phyloP scores from a whole-genome alignment of 768 basidiomycete genomes.

The Cubamyces lactineus region DNA sequence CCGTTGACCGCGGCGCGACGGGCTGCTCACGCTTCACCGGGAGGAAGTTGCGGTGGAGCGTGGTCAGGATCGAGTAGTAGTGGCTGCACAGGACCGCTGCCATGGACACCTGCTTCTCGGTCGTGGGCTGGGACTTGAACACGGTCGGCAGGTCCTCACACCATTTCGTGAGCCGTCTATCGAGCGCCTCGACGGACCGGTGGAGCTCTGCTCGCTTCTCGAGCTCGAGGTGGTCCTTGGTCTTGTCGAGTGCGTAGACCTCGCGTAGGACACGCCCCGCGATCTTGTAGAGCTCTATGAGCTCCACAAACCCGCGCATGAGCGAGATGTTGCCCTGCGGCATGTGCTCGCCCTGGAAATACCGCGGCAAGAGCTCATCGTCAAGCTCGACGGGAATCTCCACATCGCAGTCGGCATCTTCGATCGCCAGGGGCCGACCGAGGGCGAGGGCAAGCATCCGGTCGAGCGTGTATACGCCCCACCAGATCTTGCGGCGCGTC shows the following conservation, averaged over 20 bases:
- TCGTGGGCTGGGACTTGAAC: slow-evolving; percentile 75
- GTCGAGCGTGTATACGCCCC: slow-evolving; percentile 89
- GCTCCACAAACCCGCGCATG: slow-evolving; percentile 80
- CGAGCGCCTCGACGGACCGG: slow-evolving; percentile 74
- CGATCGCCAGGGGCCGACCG: slow-evolving; percentile 85
- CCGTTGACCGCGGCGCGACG: slow-evolving; percentile 69
- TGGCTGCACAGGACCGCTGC: slow-evolving; percentile 85
- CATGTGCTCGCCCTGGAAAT: slow-evolving; percentile 66
- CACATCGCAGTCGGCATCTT: slow-evolving; percentile 90
- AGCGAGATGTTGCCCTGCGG: slow-evolving; percentile 61
- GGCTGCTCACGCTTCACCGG: slow-evolving; percentile 77
- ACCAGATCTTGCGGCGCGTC: slow-evolving; percentile 90
- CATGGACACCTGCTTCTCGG: slow-evolving; percentile 83
- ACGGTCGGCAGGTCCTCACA: slow-evolving; percentile 73
- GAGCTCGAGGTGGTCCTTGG: slow-evolving; percentile 71
- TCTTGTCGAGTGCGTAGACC: slow-evolving; percentile 81
- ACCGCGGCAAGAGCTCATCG: slow-evolving; percentile 75
- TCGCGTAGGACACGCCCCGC: slow-evolving; percentile 80
- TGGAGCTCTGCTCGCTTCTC: slow-evolving; percentile 80
- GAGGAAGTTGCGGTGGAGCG: slow-evolving; percentile 85
- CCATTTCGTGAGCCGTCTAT: slow-evolving; percentile 80
- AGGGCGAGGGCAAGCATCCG: slow-evolving; percentile 91
- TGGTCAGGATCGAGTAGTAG: slow-evolving; percentile 86
- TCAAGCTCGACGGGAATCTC: slow-evolving; percentile 84
- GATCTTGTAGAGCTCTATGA: slow-evolving; percentile 82